phyloP scores from a whole-genome alignment of 495 filamentous ascomycete genomes.

The Trichoderma reesei region DNA sequence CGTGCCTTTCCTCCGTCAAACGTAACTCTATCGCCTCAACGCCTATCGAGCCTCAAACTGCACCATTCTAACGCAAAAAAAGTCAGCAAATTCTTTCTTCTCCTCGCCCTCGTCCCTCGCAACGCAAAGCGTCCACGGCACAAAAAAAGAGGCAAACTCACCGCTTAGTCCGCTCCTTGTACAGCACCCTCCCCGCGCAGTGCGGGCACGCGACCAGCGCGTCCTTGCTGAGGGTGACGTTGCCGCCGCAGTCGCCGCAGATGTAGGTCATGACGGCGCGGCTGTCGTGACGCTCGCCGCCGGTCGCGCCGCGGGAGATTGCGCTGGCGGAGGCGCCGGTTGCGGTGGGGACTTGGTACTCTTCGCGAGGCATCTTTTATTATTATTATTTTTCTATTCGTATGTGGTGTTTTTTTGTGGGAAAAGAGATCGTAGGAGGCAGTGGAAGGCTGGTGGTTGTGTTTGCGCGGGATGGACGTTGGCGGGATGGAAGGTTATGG shows the following conservation, averaged over 20 bases:
- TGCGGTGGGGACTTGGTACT: constrained; percentile 47
- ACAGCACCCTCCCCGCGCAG: constrained; percentile 91
- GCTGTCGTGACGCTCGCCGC: constrained; percentile 13
- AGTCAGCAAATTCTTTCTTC: neutral
- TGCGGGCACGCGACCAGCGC: constrained; percentile 91
- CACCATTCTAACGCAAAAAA: constrained; percentile 59
- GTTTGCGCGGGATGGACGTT: neutral
- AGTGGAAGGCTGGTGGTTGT: neutral
- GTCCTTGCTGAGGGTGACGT: constrained; percentile 69
- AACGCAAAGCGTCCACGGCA: neutral
- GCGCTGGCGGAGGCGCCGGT: constrained; percentile 16
- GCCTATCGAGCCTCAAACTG: constrained; percentile 87
- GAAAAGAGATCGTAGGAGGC: neutral
- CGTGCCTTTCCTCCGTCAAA: neutral
- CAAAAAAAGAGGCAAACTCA: constrained; percentile 29
- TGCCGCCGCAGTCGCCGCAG: constrained; percentile 85
- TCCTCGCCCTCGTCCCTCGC: neutral
- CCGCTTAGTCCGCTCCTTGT: constrained; percentile 97
- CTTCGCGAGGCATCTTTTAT: constrained; percentile 47
- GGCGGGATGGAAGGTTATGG: constrained; percentile 12
- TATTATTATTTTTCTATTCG: constrained; percentile 3
- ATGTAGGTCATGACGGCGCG: constrained; percentile 61
- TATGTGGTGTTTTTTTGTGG: neutral
- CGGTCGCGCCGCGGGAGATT: constrained; percentile 15
- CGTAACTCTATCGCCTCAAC: neutral